Evolutionary conservation across 768 basidiomycete genomes (phyloP).

Genomic region (Galerina sulciceps): DNA sequence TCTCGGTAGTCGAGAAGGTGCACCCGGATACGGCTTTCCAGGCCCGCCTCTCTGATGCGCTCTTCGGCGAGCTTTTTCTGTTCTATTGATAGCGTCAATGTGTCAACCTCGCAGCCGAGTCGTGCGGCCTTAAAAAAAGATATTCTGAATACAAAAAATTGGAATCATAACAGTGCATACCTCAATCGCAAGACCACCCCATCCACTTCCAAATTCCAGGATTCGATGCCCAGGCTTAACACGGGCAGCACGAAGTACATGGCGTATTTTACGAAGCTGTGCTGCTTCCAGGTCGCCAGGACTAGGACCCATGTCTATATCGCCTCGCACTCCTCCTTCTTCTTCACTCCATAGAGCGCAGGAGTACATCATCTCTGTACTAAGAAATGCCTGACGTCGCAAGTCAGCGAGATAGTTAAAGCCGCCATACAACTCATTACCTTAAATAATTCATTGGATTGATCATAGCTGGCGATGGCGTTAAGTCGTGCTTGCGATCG

Average conservation of each 20-base stretch:
- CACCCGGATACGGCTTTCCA: slow-evolving; percentile 74
- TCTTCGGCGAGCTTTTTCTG: slow-evolving; percentile 90
- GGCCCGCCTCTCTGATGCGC: slow-evolving; percentile 72
- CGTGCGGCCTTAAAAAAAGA: slow-evolving; percentile 57
- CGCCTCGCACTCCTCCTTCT: slow-evolving; percentile 80
- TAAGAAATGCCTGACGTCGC: slow-evolving; percentile 67
- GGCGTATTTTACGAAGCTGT: slow-evolving; percentile 81
- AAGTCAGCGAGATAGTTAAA: slow-evolving; percentile 10
- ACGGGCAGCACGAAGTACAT: slow-evolving; percentile 78
- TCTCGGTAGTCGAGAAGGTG: slow-evolving; percentile 92
- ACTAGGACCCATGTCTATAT: slow-evolving; percentile 58
- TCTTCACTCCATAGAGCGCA: slow-evolving; percentile 84
- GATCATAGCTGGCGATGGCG: slow-evolving; percentile 87
- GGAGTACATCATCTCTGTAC: slow-evolving; percentile 94
- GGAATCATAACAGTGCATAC: slow-evolving; percentile 36
- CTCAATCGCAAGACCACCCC: slow-evolving; percentile 91
- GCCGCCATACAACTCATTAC: slow-evolving; percentile 30
- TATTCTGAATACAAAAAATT: slow-evolving; percentile 2
- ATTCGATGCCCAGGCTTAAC: slow-evolving; percentile 81
- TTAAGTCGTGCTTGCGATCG: slow-evolving; percentile 76
- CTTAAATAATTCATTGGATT: slow-evolving; percentile 89
- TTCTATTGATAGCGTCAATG: slow-evolving; percentile 84
- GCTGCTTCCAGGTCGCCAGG: slow-evolving; percentile 79
- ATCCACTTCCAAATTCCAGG: slow-evolving; percentile 92
- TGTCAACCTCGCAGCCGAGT: slow-evolving; percentile 84